Evolutionary conservation across 805 yeast species (phyloP).

Genomic region (Yamadazyma ubonensis): DNA sequence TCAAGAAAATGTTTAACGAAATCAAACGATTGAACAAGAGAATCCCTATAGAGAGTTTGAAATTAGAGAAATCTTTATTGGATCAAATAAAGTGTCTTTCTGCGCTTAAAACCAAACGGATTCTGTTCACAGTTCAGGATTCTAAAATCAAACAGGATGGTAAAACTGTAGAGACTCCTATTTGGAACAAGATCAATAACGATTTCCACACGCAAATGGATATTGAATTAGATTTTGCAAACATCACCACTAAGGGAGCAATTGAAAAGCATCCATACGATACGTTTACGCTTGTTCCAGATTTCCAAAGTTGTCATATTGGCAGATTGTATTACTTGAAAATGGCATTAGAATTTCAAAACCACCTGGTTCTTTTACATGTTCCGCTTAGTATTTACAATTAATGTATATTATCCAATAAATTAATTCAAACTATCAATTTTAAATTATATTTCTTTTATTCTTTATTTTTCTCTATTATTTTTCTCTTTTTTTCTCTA

Average conservation of each 20-base stretch:
- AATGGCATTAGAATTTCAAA: constrained; percentile 21
- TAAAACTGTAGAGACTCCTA: neutral
- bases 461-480: neutral
- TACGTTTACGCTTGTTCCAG: constrained; percentile 33
- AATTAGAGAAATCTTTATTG: constrained; percentile 28
- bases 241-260: neutral
- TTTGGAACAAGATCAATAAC: constrained; percentile 14
- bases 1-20: constrained; percentile 20
- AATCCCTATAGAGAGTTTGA: constrained; percentile 24
- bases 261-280: constrained; percentile 15
- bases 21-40: constrained; percentile 19
- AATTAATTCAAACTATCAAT: too few relatives aligned
- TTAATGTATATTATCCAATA: too few relatives aligned
- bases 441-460: neutral
- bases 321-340: constrained; percentile 30
- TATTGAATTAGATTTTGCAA: constrained; percentile 3
- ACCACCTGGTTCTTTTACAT: constrained; percentile 24
- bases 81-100: constrained; percentile 32
- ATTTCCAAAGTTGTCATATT: constrained; percentile 35
- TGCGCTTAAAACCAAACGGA: constrained; percentile 23
- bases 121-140: constrained; percentile 24
- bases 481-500: neutral
- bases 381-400: constrained; percentile 27
- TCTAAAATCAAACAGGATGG: constrained; percentile 14
- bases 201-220: constrained; percentile 3